Conservation (phyloP, 345 rosid genomes). For the Gossypium rotundifolium region DNA sequence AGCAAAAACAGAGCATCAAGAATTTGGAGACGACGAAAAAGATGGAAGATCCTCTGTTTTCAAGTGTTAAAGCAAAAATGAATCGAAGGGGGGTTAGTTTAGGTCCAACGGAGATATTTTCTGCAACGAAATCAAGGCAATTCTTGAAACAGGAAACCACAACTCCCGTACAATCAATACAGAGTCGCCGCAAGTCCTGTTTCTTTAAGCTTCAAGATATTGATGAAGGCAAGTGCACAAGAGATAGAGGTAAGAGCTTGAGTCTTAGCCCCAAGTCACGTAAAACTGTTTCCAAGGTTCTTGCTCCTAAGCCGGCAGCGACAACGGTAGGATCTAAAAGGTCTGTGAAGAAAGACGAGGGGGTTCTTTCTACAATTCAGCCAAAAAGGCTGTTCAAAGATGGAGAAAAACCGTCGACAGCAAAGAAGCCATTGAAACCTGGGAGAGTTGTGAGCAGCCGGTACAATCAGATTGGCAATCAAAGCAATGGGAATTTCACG, state of each 20-base stretch:
- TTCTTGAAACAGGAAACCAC: constrained; percentile 37
- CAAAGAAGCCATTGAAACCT: constrained; percentile 50
- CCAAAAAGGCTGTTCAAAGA: constrained; percentile 82
- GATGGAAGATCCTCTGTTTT: constrained; percentile 37
- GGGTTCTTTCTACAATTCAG: constrained; percentile 46
- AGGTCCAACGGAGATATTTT: constrained; percentile 77
- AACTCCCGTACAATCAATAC: constrained; percentile 60
- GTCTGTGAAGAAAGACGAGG: constrained; percentile 65
- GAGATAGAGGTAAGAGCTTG: constrained; percentile 60
- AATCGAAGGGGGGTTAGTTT: constrained; percentile 74
- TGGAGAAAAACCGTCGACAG: constrained; percentile 50
- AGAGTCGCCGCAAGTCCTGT: constrained; percentile 79
- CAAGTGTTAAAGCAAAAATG: constrained; percentile 35
- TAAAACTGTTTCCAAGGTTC: constrained; percentile 40
- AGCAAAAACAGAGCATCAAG: constrained; percentile 42
- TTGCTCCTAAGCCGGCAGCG: constrained; percentile 52
- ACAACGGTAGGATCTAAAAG: constrained; percentile 61
- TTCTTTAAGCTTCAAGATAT: constrained; percentile 79
- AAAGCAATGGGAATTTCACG: constrained; percentile 16
- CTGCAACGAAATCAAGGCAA: constrained; percentile 37
- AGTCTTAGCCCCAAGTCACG: constrained; percentile 75
- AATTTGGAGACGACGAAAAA: constrained; percentile 14
- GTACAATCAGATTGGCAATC: constrained; percentile 45
- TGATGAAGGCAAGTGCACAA: constrained; percentile 60
- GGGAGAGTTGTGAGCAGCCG: constrained; percentile 78